These are phyloP conservation scores for Rhizopogon salebrosus DNA, from an alignment of 768 basidiomycete species.

Conservation along the genomic window DNA sequence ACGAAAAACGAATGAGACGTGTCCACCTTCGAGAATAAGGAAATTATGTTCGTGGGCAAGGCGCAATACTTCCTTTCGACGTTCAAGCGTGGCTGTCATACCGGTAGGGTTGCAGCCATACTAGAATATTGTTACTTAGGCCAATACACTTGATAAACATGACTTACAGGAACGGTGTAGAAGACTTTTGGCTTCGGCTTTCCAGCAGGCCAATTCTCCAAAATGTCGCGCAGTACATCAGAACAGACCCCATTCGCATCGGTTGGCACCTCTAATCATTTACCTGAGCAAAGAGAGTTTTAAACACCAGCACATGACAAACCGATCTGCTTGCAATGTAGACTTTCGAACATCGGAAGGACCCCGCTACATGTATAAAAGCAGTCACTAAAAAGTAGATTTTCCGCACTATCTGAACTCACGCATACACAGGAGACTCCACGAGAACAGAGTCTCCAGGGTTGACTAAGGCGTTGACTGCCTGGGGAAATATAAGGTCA, in stretches of 20 bases:
- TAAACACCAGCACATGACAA: slow-evolving; percentile 9
- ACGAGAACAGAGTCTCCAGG: slow-evolving; percentile 78
- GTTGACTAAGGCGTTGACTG: slow-evolving; percentile 64
- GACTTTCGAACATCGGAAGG: slow-evolving; percentile 54
- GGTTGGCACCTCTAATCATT: slow-evolving; percentile 61
- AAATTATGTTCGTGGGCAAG: slow-evolving; percentile 72
- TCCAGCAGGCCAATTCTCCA: slow-evolving; percentile 69
- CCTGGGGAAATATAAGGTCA: slow-evolving; percentile 36
- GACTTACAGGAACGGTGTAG: slow-evolving; percentile 72
- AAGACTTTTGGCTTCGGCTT: slow-evolving; percentile 73
- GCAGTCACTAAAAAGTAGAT: slow-evolving; percentile 7
- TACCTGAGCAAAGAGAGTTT: slow-evolving; percentile 5
- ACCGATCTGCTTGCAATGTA: slow-evolving; percentile 60
- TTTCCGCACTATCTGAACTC: slow-evolving; percentile 18
- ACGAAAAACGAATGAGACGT: not conserved
- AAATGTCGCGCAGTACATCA: slow-evolving; percentile 49
- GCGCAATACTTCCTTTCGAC: slow-evolving; percentile 66
- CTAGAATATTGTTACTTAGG: slow-evolving; percentile 27
- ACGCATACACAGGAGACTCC: slow-evolving; percentile 80
- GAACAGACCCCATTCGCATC: slow-evolving; percentile 70
- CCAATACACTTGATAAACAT: slow-evolving; percentile 5
- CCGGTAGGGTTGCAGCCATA: slow-evolving; percentile 89
- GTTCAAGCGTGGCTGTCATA: slow-evolving; percentile 63
- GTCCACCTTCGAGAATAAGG: slow-evolving; percentile 77
- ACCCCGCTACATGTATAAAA: slow-evolving; percentile 46